Conservation (phyloP, 2,329 filamentous ascomycete genomes). For the Sporothrix brunneoviolacea region DNA sequence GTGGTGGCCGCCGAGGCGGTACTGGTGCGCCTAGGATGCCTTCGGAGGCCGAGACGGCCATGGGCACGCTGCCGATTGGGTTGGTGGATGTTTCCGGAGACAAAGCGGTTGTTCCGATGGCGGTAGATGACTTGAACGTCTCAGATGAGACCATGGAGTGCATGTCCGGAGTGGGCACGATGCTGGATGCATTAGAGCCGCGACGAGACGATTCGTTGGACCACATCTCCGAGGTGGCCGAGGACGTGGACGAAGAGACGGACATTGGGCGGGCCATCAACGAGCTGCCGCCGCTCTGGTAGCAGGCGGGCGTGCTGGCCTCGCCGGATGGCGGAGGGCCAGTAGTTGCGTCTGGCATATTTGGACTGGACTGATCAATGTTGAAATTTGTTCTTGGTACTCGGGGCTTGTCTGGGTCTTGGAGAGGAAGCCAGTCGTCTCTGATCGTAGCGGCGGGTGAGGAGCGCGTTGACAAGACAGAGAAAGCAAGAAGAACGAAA, state of each 20-base stretch:
- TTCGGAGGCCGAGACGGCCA: conserved; percentile 4
- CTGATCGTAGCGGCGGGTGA: no score
- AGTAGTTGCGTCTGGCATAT: no score
- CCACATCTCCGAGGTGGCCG: conserved; percentile 6
- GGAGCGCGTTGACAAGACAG: no score
- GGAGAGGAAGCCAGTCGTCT: no score
- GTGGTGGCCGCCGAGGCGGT: neutral
- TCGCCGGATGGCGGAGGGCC: neutral
- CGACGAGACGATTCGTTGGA: conserved; percentile 15
- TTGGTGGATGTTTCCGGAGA: neutral
- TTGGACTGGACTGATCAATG: no score
- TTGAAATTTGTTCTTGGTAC: no score
- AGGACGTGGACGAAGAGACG: conserved; percentile 2
- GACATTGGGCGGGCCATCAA: conserved; percentile 9
- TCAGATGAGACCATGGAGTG: neutral
- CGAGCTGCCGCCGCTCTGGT: neutral
- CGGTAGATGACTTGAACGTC: neutral
- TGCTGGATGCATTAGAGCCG: conserved; percentile 14
- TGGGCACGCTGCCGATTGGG: neutral
- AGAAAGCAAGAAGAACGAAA: no score
- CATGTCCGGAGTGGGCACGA: neutral
- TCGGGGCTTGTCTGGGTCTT: no score
- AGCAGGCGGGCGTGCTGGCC: neutral
- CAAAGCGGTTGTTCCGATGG: neutral
- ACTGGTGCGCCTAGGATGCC: neutral